These are phyloP conservation scores for Heliosperma pusillum DNA, from an alignment of 148 eudicot genomes.

Conservation along the genomic window DNA sequence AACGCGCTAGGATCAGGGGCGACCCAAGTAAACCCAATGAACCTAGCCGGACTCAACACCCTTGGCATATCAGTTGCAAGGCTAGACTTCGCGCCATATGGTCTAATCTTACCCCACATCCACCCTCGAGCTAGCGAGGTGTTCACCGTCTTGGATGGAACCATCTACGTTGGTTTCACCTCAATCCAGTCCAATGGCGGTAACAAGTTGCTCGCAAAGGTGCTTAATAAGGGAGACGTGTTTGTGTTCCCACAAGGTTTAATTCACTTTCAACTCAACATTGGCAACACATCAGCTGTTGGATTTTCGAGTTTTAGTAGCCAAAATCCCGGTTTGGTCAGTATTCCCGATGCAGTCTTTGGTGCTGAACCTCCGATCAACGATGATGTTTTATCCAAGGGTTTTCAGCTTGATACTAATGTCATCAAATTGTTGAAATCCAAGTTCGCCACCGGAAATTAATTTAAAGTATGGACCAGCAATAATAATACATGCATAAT, in stretches of 20 bases:
- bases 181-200: slow-evolving; percentile 9
- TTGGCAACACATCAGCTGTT: slow-evolving; percentile 5
- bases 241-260: slow-evolving; percentile 10
- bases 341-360: neutral
- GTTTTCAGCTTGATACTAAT: slow-evolving; percentile 2
- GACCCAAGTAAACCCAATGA: neutral
- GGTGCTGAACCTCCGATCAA: slow-evolving; percentile 4
- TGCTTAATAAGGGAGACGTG: slow-evolving; percentile 13
- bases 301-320: slow-evolving; percentile 18
- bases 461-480: too few relatives aligned
- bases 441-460: slow-evolving; percentile 7
- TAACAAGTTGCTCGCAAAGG: slow-evolving; percentile 15
- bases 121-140: slow-evolving; percentile 17
- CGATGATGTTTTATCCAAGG: slow-evolving; percentile 9
- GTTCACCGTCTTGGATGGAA: slow-evolving; percentile 14
- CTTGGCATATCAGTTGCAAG: neutral
- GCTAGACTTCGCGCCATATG: slow-evolving; percentile 16
- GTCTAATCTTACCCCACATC: slow-evolving; percentile 9
- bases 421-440: slow-evolving; percentile 7
- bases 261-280: slow-evolving; percentile 11
- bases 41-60: neutral
- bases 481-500: too few relatives aligned
- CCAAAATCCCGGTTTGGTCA: slow-evolving; percentile 24
- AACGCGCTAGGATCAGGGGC: neutral
- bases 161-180: slow-evolving; percentile 11